Conservation (phyloP, 2,329 filamentous ascomycete species). For the Clonostachys chloroleuca region DNA sequence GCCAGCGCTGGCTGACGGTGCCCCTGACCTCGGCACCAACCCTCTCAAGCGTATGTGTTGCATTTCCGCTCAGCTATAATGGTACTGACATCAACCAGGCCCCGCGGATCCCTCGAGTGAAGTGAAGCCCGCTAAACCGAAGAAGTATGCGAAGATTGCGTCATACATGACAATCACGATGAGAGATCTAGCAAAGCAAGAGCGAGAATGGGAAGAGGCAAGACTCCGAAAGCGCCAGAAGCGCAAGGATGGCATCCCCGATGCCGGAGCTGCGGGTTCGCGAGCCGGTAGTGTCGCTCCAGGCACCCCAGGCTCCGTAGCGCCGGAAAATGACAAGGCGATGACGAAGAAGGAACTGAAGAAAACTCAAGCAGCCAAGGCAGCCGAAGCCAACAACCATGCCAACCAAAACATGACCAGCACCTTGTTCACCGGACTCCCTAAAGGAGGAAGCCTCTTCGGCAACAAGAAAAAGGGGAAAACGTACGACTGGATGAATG, state of each 20-base stretch:
- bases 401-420: slow-evolving; percentile 81
- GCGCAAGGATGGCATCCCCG: slow-evolving; percentile 52
- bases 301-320: slow-evolving; percentile 57
- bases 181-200: slow-evolving; percentile 58
- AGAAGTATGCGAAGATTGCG: slow-evolving; percentile 42
- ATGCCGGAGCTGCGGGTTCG: slow-evolving; percentile 40
- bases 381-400: slow-evolving; percentile 74
- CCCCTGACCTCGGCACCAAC: slow-evolving; percentile 34
- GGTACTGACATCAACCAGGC: neutral
- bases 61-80: neutral
- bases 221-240: slow-evolving; percentile 64
- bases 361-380: slow-evolving; percentile 71
- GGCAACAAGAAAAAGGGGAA: slow-evolving; percentile 59
- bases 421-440: slow-evolving; percentile 64
- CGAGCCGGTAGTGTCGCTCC: slow-evolving; percentile 54
- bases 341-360: slow-evolving; percentile 83
- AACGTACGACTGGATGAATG: slow-evolving; percentile 73
- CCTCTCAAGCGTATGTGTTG: slow-evolving; percentile 54
- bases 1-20: slow-evolving; percentile 24
- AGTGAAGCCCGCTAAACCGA: slow-evolving; percentile 12
- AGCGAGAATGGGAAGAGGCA: slow-evolving; percentile 69
- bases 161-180: slow-evolving; percentile 49
- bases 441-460: slow-evolving; percentile 52
- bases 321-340: slow-evolving; percentile 62
- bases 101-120: too few relatives aligned